Percentiles rank a stretch among this genome's conserved stretches.
These are phyloP conservation scores for Fusarium decemcellulare DNA, from an alignment of 2,329 filamentous ascomycete species.

Conservation along the genomic window DNA sequence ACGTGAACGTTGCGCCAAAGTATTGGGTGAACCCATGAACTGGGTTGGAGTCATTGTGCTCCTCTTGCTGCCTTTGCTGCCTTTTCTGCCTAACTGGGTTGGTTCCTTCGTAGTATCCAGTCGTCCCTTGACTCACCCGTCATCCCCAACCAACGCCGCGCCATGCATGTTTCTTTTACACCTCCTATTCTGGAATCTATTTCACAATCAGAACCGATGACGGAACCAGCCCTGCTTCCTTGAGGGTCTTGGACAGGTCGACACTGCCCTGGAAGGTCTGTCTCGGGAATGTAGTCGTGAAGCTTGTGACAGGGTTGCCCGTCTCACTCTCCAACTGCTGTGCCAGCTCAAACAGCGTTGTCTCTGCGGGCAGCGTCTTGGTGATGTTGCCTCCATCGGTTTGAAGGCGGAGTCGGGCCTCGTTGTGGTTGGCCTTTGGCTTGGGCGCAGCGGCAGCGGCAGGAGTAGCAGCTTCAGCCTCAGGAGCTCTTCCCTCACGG, in stretches of 20 bases:
- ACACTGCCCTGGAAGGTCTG: constrained; percentile 79
- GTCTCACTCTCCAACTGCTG: constrained; percentile 80
- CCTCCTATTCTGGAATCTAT: constrained; percentile 49
- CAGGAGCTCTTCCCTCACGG: constrained; percentile 78
- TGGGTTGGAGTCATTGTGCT: constrained; percentile 9
- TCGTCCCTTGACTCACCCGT: not conserved
- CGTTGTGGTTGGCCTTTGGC: constrained; percentile 79
- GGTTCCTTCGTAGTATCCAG: constrained; percentile 15
- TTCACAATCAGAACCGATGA: constrained; percentile 90
- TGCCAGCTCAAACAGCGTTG: constrained; percentile 93
- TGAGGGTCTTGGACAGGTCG: constrained; percentile 91
- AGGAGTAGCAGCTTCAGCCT: constrained; percentile 61
- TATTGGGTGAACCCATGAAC: constrained; percentile 6
- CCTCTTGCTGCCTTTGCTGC: constrained; percentile 15
- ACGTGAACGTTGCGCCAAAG: constrained; percentile 26
- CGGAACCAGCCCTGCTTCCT: constrained; percentile 91
- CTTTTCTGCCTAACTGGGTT: constrained; percentile 27
- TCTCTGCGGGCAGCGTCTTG: constrained; percentile 91
- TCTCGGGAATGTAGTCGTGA: constrained; percentile 88
- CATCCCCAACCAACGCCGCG: constrained; percentile 37
- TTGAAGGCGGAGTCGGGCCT: constrained; percentile 87
- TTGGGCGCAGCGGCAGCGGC: constrained; percentile 66
- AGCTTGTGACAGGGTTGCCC: constrained; percentile 79
- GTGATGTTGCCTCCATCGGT: constrained; percentile 80
- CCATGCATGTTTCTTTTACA: constrained; percentile 33